Evolutionary conservation across 768 basidiomycete species (phyloP), one percentile per base, ranked within the genome.

Genomic region (Collybia nuda): DNA sequence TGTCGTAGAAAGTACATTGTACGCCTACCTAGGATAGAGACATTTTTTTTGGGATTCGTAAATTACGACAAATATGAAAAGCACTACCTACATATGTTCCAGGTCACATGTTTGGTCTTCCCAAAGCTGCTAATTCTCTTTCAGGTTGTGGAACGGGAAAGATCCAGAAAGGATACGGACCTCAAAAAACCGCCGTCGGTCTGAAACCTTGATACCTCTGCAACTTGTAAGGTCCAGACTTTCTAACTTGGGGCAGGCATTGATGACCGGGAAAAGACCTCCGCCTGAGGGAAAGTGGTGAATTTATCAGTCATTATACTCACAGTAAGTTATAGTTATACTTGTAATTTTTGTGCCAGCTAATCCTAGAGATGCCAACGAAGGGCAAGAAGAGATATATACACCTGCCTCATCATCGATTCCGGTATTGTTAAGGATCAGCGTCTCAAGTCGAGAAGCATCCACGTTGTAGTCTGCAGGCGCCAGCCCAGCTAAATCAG

Each of bases 111-210:
- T 7, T 26, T 26, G 24, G 3, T 26, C 24, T 26, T 26, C 24
- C 24, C 24, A 26, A 7, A 26, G 4, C 24, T 26, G 24, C 7
- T 7, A 26, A 26, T 3, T 26, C 3, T 26, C 7, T 26, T 26
- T 26, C 24, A 26, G 7, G 24, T 26, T 26, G 24, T 7, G n/a
- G 40, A 14, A 17, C 9, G 5, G 43, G n/a, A 14, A n/a, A 12
- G 17, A 42, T 37, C n/a, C 6, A 8, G 17, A 32, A 22, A 8
- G 19, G 6, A 2, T n/a, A 53, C 66, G 14, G 40, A 77, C 86
- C 71, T 88, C 83, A 56, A 89, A 89, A 56, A 89, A 83, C 6
- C 76, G 76, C 12, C 87, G 74, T 21, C 86, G 69, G 53, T 86
- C 83, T 0, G 71, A 70, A 4, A 87, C 74, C 5, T 59, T 70